Base-by-base conservation (phyloP, 75 land plant species). In the Selaginella tamariscina region DNA sequence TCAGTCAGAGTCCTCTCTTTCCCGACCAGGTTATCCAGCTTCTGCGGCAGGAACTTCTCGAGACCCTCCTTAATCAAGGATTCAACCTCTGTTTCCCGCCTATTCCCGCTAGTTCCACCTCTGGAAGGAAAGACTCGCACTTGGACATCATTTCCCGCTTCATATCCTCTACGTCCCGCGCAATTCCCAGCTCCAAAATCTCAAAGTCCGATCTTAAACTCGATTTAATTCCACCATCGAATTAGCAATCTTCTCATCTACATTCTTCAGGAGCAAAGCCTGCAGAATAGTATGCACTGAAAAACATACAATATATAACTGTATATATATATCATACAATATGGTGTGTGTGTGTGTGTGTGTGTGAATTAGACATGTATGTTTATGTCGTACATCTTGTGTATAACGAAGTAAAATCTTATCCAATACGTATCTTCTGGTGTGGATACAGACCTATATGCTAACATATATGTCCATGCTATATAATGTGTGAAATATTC, bases 141-240 rank as follows among this genome's bases (percentile, higher is more conserved):
- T 39, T 39, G 5, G 49, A 5, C 15, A 15, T 39, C 56, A 68
- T 24, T 15, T 68, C 70, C 24, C 30, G 13, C 26, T 29, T 68
- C 56, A 68, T 1, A 29, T 44, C 54, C 56, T 68, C 70, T 22
- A 68, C 2, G 29, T 54, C 70, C 29, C 54, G 39, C 1, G 55
- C 33, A 8, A 68, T 54, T 27, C 70, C 70, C 29, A 68, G 56
- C 54, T 68, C 56, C 13, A 68, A 30, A 0, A 49, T 11, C 1
- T 68, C 56, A 2, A 68, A 39, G 49, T 39, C 49, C 11, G 11
- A 5, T 39, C 15, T 39, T 5, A 39, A 15, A 39, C 49, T 39
- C 49, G 49, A 5, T 15, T 39, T 39, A 15, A 39, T 39, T 15
- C 49, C 49, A 5, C 49, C 49, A 39, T 39, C 5, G 49, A 39